These are phyloP conservation scores for Lycium barbarum DNA, from an alignment of 257 asterid genomes.

Conservation along the genomic window DNA sequence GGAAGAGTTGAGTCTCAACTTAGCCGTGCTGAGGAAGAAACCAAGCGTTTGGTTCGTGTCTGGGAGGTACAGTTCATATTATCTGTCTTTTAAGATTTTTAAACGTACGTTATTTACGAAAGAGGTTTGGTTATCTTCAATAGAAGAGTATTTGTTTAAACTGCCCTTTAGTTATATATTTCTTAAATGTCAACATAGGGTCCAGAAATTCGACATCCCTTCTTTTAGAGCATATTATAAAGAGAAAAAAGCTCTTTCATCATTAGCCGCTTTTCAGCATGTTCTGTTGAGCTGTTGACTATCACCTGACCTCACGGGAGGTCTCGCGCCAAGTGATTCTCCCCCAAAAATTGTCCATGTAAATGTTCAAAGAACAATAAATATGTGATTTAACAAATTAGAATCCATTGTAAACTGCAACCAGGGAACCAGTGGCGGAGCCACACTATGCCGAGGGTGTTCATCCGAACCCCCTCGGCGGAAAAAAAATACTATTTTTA, in stretches of 20 bases:
- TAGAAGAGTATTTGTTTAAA: no score
- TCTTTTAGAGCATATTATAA: not conserved
- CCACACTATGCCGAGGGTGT: no score
- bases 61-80: slow-evolving; percentile 64
- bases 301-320: not conserved
- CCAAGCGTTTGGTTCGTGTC: slow-evolving; percentile 71
- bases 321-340: not conserved
- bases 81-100: not conserved
- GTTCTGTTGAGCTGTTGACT: not conserved
- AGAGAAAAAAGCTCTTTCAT: not conserved
- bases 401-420: not conserved
- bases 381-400: not conserved
- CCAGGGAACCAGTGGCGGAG: no score
- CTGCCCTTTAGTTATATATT: not conserved
- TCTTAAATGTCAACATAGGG: not conserved
- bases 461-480: no score
- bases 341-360: not conserved
- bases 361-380: not conserved
- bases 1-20: slow-evolving; percentile 78
- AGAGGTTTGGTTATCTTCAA: not conserved
- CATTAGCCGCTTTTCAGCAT: no score
- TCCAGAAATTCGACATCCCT: not conserved
- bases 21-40: slow-evolving; percentile 75
- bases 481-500: no score
- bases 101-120: no score